phyloP scores from a whole-genome alignment of 192 early-diverging fungal genomes.

The Phycomyces nitens region DNA sequence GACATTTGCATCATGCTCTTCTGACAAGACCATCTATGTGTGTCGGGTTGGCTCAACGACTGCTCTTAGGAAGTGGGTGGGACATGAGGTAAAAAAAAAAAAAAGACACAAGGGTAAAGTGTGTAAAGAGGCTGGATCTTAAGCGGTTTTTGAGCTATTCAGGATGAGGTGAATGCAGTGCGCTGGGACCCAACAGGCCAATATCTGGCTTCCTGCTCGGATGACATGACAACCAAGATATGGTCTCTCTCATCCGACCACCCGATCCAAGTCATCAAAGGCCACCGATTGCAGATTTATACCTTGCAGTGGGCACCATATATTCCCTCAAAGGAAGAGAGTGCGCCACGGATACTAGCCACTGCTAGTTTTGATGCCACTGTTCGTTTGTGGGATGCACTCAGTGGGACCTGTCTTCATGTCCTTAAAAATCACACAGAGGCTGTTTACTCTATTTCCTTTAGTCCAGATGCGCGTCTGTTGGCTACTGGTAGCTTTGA shows the following conservation, averaged over 20 bases:
- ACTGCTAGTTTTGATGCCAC: constrained; percentile 81
- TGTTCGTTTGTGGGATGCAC: constrained; percentile 84
- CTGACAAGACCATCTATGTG: constrained; percentile 76
- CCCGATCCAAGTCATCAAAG: constrained; percentile 55
- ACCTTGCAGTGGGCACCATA: constrained; percentile 78
- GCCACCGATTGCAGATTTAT: constrained; percentile 77
- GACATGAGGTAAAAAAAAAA: constrained; percentile 66
- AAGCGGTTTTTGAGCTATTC: neutral
- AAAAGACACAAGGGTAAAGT: too few relatives aligned
- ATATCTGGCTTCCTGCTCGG: constrained; percentile 73
- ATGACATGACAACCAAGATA: constrained; percentile 72
- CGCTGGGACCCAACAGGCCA: constrained; percentile 67
- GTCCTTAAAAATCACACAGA: constrained; percentile 66
- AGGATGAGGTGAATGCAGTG: constrained; percentile 74
- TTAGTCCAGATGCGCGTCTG: constrained; percentile 70
- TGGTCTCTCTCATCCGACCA: constrained; percentile 65
- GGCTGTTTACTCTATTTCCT: constrained; percentile 70
- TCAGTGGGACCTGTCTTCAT: constrained; percentile 60
- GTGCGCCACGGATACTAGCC: constrained; percentile 53
- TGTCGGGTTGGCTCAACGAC: constrained; percentile 66
- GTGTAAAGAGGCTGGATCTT: too few relatives aligned
- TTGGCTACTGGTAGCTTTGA: constrained; percentile 79
- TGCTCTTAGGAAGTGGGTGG: constrained; percentile 71
- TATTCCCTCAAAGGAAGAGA: neutral
- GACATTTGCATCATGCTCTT: constrained; percentile 87